Evolutionary conservation across 192 early-diverging fungal species (phyloP).

Genomic region (Rhizophlyctis rosea): DNA sequence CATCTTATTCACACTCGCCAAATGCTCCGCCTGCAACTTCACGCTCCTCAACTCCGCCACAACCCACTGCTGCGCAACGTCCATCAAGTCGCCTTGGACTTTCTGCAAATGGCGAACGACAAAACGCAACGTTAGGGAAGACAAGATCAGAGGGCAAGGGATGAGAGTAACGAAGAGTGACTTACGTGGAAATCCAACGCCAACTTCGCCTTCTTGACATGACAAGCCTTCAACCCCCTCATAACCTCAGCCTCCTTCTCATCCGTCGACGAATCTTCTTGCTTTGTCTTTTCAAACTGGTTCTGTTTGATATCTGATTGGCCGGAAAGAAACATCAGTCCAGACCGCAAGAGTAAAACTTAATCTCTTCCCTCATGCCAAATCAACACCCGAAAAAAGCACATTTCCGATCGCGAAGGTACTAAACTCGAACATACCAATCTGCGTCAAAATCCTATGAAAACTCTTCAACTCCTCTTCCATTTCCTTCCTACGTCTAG

Average conservation of each 20-base stretch:
- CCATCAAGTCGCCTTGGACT: conserved; percentile 11
- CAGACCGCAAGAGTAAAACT: too few species aligned
- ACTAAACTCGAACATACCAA: conserved; percentile 36
- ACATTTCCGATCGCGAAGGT: neutral
- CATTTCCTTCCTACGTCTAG: conserved; percentile 30
- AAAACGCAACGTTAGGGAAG: neutral
- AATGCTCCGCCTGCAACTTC: conserved; percentile 21
- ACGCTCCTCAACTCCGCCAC: conserved; percentile 16
- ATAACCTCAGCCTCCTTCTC: conserved; percentile 14
- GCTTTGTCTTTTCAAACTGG: conserved; percentile 6
- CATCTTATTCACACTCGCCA: neutral
- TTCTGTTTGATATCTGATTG: conserved; percentile 17
- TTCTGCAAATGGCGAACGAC: conserved; percentile 11
- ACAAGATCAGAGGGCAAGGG: neutral
- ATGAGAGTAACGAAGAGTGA: neutral
- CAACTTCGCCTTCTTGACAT: conserved; percentile 25
- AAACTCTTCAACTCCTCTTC: conserved; percentile 25
- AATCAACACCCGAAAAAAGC: neutral
- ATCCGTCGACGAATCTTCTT: conserved; percentile 17
- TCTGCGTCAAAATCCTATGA: conserved; percentile 23
- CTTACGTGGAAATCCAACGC: conserved; percentile 27
- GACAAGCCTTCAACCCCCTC: neutral
- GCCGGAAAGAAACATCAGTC: too few species aligned
- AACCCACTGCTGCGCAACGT: conserved; percentile 21
- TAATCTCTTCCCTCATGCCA: neutral